These are phyloP conservation scores for Rhododendron ferrugineum DNA, from an alignment of 148 eudicot genomes.

Conservation along the genomic window DNA sequence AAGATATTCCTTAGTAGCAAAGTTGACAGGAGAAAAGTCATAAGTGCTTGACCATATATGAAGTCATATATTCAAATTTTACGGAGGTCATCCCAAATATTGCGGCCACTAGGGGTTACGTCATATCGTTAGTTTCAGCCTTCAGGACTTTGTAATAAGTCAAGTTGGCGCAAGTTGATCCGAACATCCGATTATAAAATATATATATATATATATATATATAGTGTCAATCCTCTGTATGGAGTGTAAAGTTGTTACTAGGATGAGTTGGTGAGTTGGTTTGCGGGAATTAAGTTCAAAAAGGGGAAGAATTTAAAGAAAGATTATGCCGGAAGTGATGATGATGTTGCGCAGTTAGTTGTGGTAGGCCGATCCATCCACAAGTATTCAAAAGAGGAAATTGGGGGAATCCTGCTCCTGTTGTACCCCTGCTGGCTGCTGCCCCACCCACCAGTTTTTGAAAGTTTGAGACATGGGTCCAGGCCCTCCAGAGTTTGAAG, in stretches of 20 bases:
- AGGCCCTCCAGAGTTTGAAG: neutral
- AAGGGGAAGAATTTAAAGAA: neutral
- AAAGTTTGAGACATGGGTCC: neutral
- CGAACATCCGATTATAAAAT: neutral
- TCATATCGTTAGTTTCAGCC: too few species aligned
- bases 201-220: too few species aligned
- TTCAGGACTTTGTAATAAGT: neutral
- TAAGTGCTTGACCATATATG: too few species aligned
- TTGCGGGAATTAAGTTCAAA: neutral
- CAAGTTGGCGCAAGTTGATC: rapidly evolving
- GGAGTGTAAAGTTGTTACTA: neutral
- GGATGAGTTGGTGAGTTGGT: neutral
- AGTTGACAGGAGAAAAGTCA: too few species aligned
- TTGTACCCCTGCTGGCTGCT: neutral
- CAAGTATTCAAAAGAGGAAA: neutral
- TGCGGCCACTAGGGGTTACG: neutral
- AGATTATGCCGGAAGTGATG: neutral
- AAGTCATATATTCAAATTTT: too few species aligned
- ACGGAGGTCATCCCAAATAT: neutral
- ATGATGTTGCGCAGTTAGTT: slow-evolving; percentile 2
- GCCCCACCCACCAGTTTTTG: neutral
- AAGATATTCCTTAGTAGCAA: neutral
- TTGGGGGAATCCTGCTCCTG: neutral
- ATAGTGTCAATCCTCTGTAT: neutral
- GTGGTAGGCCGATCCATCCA: neutral